Evolutionary conservation across 2,329 filamentous ascomycete species (phyloP).

Genomic region (Alternaria atra): DNA sequence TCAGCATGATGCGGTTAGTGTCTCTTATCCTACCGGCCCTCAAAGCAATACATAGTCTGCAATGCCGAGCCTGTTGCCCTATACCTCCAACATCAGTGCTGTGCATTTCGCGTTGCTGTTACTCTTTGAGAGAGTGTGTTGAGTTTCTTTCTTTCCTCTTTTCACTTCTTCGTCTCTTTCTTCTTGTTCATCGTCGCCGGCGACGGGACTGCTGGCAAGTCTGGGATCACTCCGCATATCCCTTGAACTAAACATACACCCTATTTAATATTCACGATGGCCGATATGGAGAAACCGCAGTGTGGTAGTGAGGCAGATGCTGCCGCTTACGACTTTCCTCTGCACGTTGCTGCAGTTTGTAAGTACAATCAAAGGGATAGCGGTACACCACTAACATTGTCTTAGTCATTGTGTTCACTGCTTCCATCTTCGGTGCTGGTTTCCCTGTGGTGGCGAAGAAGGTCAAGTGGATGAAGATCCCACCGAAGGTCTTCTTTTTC

Average conservation of each 20-base stretch:
- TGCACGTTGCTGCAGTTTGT: conserved; percentile 53
- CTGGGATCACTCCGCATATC: conserved; percentile 26
- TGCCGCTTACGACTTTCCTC: conserved; percentile 47
- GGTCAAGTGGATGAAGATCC: conserved; percentile 66
- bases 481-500: conserved; percentile 66
- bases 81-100: conserved; percentile 27
- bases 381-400: conserved; percentile 20
- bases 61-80: conserved; percentile 40
- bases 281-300: conserved; percentile 42
- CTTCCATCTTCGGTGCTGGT: conserved; percentile 49
- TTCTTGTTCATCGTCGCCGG: conserved; percentile 43
- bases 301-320: conserved; percentile 44
- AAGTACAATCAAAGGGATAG: conserved; percentile 21
- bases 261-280: conserved; percentile 34
- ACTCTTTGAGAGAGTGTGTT: conserved; percentile 48
- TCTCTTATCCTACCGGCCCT: conserved; percentile 28
- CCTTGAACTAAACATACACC: conserved; percentile 17
- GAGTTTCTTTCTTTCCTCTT: conserved; percentile 29
- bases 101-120: conserved; percentile 31
- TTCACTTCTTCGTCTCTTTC: conserved; percentile 26
- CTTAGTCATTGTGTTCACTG: conserved; percentile 50
- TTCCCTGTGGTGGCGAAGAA: conserved; percentile 58
- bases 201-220: conserved; percentile 46
- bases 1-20: conserved; percentile 42
- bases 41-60: conserved; percentile 43